Base-by-base conservation (phyloP, 2,329 filamentous ascomycete genomes). In the Colletotrichum cuscutae region DNA sequence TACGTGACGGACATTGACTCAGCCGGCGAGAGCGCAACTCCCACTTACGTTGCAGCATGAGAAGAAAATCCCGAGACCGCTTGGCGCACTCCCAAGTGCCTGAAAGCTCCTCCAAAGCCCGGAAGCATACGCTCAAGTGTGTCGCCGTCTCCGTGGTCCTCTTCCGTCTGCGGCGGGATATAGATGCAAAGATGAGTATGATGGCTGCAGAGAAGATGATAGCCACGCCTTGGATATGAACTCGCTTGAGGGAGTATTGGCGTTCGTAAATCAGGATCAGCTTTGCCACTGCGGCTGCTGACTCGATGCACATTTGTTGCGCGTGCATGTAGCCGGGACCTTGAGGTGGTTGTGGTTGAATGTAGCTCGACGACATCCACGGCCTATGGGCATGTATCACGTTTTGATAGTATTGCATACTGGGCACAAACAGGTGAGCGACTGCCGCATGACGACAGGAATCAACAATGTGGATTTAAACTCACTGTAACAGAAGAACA, bases 321-420 rank as follows among this genome's bases (percentile, higher is more conserved):
- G 77, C 76, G 35, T 77, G 77, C 12, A 68, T 65, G n/a, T 75
- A 74, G 2, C 77, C 76, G 4, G 76, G 76, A 5, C 77, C 77
- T 12, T 76, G 74, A 0, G 76, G 76, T 4, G 77, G 76, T 42
- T 62, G 68, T 15, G 68, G 63, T 12, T 71, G 68, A 6, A 71
- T 72, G 61, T 76, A 76, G n/a, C 65, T 76, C 19, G 75, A 73
- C 5, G 78, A 79, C 77, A 79, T 78, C 75, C 75, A 79, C 0
- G 78, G 78, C 7, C 77, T 65, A 60, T 79, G 77, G 8, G 75
- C 64, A 49, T 78, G 75, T 30, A 79, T 79, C 1, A 74, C 42
- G n/a, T 67, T 78, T 54, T 78, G 77, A 59, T 78, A 74, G 32
- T 78, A 79, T 72, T 78, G 77, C 78, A 79, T 79, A 56, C 78